Evolutionary conservation across 768 basidiomycete species (phyloP), one percentile per base, ranked within the genome.

Genomic region (Lentinula boryana): DNA sequence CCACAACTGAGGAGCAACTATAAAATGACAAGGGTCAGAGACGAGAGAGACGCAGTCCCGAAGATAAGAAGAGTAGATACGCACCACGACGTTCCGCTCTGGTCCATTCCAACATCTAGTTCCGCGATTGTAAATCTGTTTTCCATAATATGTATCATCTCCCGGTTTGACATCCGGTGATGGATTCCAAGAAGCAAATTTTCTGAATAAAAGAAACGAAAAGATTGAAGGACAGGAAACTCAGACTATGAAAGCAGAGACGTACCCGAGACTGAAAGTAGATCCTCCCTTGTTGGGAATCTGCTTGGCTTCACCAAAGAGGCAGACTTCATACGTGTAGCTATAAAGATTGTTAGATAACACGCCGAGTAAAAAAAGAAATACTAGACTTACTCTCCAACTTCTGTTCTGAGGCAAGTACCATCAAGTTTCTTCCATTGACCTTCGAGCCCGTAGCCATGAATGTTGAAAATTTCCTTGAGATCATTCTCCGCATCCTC

Each of bases 101-200:
- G 97, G 97, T 1, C 97, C 96, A 67, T 97, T 97, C 96, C 95
- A 97, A 77, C 96, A 98, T 68, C 87, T 85, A 4, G 93, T 80
- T 43, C 96, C 97, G 56, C 81, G 78, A 40, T 85, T 85, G 76
- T 98, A 99, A 13, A 83, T 72, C 68, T 96, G 94, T 67, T 84
- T 87, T 50, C 81, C 74, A 72, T 98, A 97, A 73, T 87, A 97
- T 36, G 83, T 88, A 2, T 80, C 79, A 27, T 84, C 76, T 3
- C 91, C 93, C 3, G 79, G 76, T 62, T 78, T 67, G 2, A 83
- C 80, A 56, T 80, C 81, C 0, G 80, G 69, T 16, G 80, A 78
- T 1, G 80, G 77, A 69, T 94, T 89, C 95, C 95, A 98, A 1
- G 86, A 84, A 1, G 82, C 71, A 72, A 92, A 98, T 73, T 78